Base-by-base conservation (phyloP, 2,329 filamentous ascomycete genomes). In the Exophiala phaeomuriformis region DNA sequence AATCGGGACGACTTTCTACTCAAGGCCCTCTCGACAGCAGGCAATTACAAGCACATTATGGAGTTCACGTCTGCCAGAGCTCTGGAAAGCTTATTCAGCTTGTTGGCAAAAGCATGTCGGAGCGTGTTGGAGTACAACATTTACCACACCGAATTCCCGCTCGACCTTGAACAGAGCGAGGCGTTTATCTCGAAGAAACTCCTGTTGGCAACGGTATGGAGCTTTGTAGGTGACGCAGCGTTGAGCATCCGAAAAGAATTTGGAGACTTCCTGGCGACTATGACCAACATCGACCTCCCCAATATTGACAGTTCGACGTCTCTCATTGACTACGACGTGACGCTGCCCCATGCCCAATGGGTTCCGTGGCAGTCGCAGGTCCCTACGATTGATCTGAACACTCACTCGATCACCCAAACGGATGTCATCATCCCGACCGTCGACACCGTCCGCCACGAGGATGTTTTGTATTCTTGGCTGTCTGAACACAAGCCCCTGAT, bases 381-480 rank as follows among this genome's bases (percentile, higher is more conserved):
- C 9, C 93, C 93, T 10, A 85, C 81, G 7, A 86, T 98, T 53
- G 94, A 99, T 69, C 88, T 98, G 70, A 97, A 98, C 68, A 98
- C 94, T 0, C 94, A 99, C 69, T 96, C 91, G 3, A 86, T 98
- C 65, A 96, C 88, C 0, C 90, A 98, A 69, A 98, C 94, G 1
- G 94, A 99, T 69, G 88, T 97, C 39, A 93, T 99, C 57, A 98
- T 99, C 65, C 94, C 93, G 1, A 99, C 93, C 0, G 76, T 98
- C 47, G 93, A 99, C 68, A 99, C 94, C 30, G 86, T 98, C 42
- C 88, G 93, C 31, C 93, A 99, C 64, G 93, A 99, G 70, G 93
- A 97, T 71, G 88, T 99, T n/a, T 78, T 99, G 10, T 98, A 98
- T 75, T 98, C 94, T 2, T 98, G 93, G 93, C 82, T 99, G 42